Evolutionary conservation across 2,329 filamentous ascomycete species (phyloP).

Genomic region (Colletotrichum limetticola): DNA sequence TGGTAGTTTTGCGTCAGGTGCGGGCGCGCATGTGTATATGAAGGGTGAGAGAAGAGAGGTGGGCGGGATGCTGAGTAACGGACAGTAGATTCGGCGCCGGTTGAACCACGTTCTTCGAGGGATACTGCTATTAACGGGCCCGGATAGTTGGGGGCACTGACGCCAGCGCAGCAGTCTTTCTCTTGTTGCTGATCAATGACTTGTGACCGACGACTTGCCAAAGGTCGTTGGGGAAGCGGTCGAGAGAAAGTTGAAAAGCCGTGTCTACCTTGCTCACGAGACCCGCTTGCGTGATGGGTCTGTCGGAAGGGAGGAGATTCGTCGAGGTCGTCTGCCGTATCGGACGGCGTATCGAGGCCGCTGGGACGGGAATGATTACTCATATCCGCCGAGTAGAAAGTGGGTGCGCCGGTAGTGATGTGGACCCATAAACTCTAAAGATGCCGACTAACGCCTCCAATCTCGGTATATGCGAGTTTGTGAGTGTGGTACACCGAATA

Average conservation of each 20-base stretch:
- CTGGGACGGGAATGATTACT: constrained; percentile 31
- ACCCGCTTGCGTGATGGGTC: background rate
- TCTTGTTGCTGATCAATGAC: constrained; percentile 9
- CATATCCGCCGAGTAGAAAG: constrained; percentile 19
- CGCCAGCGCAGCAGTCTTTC: background rate
- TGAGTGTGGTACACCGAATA: background rate
- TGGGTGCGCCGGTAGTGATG: background rate
- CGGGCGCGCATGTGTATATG: background rate
- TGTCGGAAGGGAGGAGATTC: constrained; percentile 11
- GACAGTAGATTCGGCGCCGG: background rate
- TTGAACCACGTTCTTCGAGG: background rate
- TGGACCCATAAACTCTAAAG: background rate
- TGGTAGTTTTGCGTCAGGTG: background rate
- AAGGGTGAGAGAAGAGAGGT: background rate
- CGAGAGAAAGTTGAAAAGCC: background rate
- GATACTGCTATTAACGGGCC: background rate
- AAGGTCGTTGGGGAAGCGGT: background rate
- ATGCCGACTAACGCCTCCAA: constrained; percentile 26
- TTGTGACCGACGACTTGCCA: background rate
- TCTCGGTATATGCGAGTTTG: background rate
- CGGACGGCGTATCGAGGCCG: constrained; percentile 19
- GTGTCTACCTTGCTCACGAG: background rate
- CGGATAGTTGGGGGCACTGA: background rate
- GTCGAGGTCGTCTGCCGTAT: constrained; percentile 15
- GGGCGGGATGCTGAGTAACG: background rate